Percentiles rank a stretch among this genome's conserved stretches.
phyloP scores from a whole-genome alignment of 129 eudicot genomes.

The Centella asiatica region DNA sequence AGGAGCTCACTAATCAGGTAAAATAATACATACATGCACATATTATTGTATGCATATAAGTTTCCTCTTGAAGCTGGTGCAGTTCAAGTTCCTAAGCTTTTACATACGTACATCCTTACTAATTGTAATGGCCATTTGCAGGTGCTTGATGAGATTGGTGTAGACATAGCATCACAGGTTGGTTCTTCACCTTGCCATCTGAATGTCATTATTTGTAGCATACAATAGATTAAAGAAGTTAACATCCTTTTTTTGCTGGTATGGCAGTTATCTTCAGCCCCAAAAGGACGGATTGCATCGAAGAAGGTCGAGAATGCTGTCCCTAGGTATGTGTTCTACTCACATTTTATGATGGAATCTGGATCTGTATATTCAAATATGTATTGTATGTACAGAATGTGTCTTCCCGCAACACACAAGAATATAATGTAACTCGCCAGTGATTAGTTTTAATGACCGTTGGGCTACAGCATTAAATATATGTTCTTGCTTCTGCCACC shows the following conservation, averaged over 20 bases:
- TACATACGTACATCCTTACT: too few relatives aligned
- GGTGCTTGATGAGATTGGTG: slow-evolving; percentile 97
- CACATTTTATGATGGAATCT: too few relatives aligned
- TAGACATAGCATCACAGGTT: slow-evolving; percentile 96
- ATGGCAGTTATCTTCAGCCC: slow-evolving; percentile 73
- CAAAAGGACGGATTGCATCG: slow-evolving; percentile 76
- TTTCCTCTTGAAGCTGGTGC: background rate
- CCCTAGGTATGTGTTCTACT: slow-evolving; percentile 77
- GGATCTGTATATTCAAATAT: too few relatives aligned
- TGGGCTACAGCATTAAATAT: too few relatives aligned
- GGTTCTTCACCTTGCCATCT: slow-evolving; percentile 14
- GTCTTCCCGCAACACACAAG: too few relatives aligned
- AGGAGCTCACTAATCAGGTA: slow-evolving; percentile 94
- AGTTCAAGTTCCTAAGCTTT: too few relatives aligned
- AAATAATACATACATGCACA: background rate
- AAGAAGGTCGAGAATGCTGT: slow-evolving; percentile 58
- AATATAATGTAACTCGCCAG: too few relatives aligned
- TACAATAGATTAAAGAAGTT: background rate
- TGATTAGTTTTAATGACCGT: too few relatives aligned
- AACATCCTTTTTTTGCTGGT: slow-evolving; percentile 12
- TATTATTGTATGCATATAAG: too few relatives aligned
- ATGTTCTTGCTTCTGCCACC: too few relatives aligned
- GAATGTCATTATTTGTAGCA: background rate
- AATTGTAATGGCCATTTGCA: slow-evolving; percentile 14
- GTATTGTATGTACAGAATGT: too few relatives aligned